Evolutionary conservation across 768 basidiomycete species (phyloP).

Genomic region (Tubosaeta sp.): DNA sequence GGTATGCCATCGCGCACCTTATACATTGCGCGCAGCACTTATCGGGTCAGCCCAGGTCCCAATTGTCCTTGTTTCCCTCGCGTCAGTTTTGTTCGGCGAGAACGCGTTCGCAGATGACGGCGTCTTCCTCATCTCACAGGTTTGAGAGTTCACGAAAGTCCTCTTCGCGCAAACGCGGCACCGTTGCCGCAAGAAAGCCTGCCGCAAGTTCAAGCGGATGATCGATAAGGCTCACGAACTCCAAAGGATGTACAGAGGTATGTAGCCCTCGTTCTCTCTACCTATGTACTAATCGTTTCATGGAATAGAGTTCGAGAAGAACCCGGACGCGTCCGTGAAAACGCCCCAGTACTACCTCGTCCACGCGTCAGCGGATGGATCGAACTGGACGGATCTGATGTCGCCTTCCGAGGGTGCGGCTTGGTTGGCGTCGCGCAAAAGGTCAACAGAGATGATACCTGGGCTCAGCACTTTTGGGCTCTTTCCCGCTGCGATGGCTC

Average conservation of each 20-base stretch:
- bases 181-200: background rate
- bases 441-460: conserved; percentile 72
- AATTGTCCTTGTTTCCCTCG: background rate
- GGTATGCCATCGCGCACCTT: background rate
- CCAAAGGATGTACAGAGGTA: too few species aligned
- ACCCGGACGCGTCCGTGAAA: too few species aligned
- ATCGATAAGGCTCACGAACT: background rate
- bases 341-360: too few species aligned
- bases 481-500: conserved; percentile 46
- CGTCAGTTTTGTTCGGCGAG: background rate
- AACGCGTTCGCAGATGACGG: background rate
- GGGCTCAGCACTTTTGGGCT: conserved; percentile 41
- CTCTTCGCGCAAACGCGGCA: background rate
- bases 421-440: conserved; percentile 89
- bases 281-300: too few species aligned
- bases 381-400: conserved; percentile 79
- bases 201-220: background rate
- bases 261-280: background rate
- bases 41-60: background rate
- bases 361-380: conserved; percentile 77
- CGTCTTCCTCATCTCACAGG: background rate
- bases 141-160: background rate
- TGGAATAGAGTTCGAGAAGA: too few species aligned
- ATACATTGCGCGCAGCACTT: too few species aligned
- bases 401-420: conserved; percentile 65